A percentile compares a stretch with the other conserved stretches of the same genome.
Evolutionary conservation across 257 asterid species (phyloP).

Genomic region (Petunia secreta): DNA sequence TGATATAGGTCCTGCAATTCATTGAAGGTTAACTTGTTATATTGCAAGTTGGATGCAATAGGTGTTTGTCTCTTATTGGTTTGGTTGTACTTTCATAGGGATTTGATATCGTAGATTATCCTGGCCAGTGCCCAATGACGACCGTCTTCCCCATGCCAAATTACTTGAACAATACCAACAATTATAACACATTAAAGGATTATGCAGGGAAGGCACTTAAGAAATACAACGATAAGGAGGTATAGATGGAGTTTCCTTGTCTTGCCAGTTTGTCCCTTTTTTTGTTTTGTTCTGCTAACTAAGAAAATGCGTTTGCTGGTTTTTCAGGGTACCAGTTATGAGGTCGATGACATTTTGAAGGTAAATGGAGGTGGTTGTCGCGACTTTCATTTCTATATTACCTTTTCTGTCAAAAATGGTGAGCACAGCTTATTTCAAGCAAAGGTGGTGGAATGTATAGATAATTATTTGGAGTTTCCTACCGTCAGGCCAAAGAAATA

Average conservation of each 20-base stretch:
- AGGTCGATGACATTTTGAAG: background rate
- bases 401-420: background rate
- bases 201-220: background rate
- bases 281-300: background rate
- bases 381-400: background rate
- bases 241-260: background rate
- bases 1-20: background rate
- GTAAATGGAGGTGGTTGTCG: background rate
- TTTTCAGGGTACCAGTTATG: background rate
- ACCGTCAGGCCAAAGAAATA: background rate
- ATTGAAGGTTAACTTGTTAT: background rate
- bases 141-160: background rate
- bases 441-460: background rate
- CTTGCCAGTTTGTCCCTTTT: background rate
- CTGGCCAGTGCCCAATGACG: background rate
- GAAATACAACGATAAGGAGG: background rate
- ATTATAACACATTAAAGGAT: background rate
- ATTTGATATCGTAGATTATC: conserved; percentile 10
- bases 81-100: background rate
- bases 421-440: background rate
- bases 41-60: background rate
- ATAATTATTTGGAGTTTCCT: background rate
- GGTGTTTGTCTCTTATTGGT: background rate
- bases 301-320: background rate
- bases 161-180: background rate